Evolutionary conservation across 345 rosid species (phyloP).

Genomic region (Eucalyptus pauciflora): DNA sequence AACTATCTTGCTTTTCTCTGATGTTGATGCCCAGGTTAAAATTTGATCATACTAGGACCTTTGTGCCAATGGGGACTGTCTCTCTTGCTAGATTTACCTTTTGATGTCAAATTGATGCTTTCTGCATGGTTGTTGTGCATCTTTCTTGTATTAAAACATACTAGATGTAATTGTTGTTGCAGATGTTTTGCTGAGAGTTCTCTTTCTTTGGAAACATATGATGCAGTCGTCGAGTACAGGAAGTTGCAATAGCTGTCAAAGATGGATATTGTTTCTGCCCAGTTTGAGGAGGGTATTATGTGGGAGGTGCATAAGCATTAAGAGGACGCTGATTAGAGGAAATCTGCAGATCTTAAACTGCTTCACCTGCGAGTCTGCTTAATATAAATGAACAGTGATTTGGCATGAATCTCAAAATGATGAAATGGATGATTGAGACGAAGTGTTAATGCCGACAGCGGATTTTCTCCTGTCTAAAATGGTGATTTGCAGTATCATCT

Average conservation of each 20-base stretch:
- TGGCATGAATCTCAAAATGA: background rate
- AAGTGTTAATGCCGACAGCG: background rate
- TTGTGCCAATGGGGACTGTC: background rate
- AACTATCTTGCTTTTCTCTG: background rate
- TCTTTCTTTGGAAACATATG: slow-evolving; percentile 58
- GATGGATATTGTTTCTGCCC: background rate
- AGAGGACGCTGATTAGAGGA: background rate
- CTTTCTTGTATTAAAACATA: background rate
- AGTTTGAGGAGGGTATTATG: background rate
- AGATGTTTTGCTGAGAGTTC: slow-evolving; percentile 60
- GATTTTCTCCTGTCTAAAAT: background rate
- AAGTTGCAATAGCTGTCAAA: background rate
- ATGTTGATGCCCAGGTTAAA: background rate
- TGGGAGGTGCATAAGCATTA: background rate
- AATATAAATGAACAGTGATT: background rate
- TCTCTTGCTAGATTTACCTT: background rate
- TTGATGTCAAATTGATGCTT: background rate
- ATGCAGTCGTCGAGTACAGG: slow-evolving; percentile 43
- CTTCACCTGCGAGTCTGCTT: background rate
- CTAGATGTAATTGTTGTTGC: background rate
- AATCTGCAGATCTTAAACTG: background rate
- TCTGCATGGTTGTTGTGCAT: background rate
- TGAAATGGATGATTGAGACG: background rate
- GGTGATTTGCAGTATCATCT: background rate
- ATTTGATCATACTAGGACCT: background rate